A percentile compares a stretch with the other conserved stretches of the same genome.
phyloP scores from a whole-genome alignment of 805 yeast species.

The Hanseniaspora occidentalis region DNA sequence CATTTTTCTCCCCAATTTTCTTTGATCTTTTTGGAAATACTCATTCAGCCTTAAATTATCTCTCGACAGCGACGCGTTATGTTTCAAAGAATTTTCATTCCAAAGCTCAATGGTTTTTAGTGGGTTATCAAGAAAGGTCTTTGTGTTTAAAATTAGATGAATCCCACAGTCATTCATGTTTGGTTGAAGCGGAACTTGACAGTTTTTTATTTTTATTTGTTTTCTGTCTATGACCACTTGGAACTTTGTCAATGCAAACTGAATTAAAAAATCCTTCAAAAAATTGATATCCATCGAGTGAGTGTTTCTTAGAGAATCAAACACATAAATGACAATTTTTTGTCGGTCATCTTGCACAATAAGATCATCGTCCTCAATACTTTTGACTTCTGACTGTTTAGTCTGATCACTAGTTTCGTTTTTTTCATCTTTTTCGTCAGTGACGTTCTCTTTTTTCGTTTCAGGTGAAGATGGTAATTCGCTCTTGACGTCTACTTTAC shows the following conservation, averaged over 20 bases:
- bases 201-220: slow-evolving; percentile 35
- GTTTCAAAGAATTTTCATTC: slow-evolving; percentile 19
- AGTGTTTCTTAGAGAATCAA: slow-evolving; percentile 61
- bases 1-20: slow-evolving; percentile 16
- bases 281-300: slow-evolving; percentile 43
- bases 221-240: slow-evolving; percentile 32
- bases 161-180: slow-evolving; percentile 93
- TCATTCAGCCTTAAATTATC: slow-evolving; percentile 10
- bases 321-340: slow-evolving; percentile 35
- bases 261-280: slow-evolving; percentile 44
- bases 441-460: slow-evolving; percentile 1
- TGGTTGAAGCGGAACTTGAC: slow-evolving; percentile 67
- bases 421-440: not conserved
- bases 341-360: not conserved
- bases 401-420: not conserved
- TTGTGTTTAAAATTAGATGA: slow-evolving; percentile 67
- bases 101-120: slow-evolving; percentile 36
- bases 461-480: slow-evolving; percentile 3
- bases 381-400: not conserved
- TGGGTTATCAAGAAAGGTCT: slow-evolving; percentile 42
- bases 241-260: slow-evolving; percentile 58
- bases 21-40: slow-evolving; percentile 17
- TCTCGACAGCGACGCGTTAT: not conserved
- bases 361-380: not conserved
- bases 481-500: slow-evolving; percentile 5